phyloP scores from a whole-genome alignment of 805 yeast genomes.

The Kregervanrija fluxuum region DNA sequence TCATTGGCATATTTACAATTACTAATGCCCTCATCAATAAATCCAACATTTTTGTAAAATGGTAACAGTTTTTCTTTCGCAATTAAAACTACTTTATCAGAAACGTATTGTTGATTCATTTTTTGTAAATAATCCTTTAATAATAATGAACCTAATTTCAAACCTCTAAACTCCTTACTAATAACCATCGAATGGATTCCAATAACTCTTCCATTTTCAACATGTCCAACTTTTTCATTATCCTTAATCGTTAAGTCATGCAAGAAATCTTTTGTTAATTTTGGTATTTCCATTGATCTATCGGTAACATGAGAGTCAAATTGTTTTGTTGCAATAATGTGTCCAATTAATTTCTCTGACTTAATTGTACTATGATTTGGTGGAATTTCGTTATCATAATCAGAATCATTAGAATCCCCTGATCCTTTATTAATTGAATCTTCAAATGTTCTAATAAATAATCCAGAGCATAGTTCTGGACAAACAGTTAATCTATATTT shows the following conservation, averaged over 20 bases:
- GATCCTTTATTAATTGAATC: constrained; percentile 7
- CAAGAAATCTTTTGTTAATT: constrained; percentile 19
- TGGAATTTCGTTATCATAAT: constrained; percentile 21
- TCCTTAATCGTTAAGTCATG: constrained; percentile 14
- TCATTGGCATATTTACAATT: constrained; percentile 50
- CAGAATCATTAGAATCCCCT: constrained; percentile 11
- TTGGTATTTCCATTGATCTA: constrained; percentile 55
- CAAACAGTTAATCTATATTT: constrained; percentile 69
- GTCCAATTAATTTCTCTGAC: constrained; percentile 68
- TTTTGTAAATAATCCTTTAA: constrained; percentile 88
- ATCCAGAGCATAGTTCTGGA: constrained; percentile 87
- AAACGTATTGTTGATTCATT: constrained; percentile 79
- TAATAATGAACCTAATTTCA: constrained; percentile 74
- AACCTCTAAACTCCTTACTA: constrained; percentile 70
- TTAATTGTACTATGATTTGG: constrained; percentile 44
- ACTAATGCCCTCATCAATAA: constrained; percentile 61
- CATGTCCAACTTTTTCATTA: constrained; percentile 46
- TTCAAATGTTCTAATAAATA: constrained; percentile 67
- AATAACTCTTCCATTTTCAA: constrained; percentile 63
- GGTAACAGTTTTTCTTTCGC: constrained; percentile 63
- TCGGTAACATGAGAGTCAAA: constrained; percentile 40
- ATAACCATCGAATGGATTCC: constrained; percentile 82
- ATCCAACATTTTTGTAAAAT: constrained; percentile 80
- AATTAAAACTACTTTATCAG: constrained; percentile 65
- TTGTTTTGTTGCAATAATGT: constrained; percentile 72